A percentile compares a stretch with the other conserved stretches of the same genome.
Conservation (phyloP, 1,284 basidiomycete genomes). For the Trichosporon sp. region DNA sequence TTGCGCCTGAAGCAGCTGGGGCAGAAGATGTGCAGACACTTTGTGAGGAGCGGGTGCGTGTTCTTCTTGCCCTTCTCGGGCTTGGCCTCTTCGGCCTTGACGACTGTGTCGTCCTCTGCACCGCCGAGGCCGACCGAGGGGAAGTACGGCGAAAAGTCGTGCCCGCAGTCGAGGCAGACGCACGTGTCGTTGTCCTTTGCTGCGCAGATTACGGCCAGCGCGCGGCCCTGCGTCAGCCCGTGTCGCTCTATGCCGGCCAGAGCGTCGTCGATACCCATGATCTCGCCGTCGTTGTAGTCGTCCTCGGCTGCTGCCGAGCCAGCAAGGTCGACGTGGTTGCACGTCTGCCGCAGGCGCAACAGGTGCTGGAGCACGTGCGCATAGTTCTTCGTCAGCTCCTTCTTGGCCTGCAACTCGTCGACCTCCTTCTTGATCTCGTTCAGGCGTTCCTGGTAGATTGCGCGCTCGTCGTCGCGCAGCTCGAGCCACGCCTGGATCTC, state of each 20-base stretch:
- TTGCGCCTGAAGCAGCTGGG: conserved; percentile 68
- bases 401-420: conserved; percentile 72
- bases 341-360: conserved; percentile 89
- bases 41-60: conserved; percentile 61
- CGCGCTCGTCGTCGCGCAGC: conserved; percentile 74
- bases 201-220: conserved; percentile 70
- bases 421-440: conserved; percentile 30
- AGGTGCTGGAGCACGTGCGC: conserved; percentile 96
- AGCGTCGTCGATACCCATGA: conserved; percentile 66
- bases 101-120: conserved; percentile 52
- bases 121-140: conserved; percentile 46
- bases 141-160: conserved; percentile 61
- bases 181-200: conserved; percentile 79
- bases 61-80: conserved; percentile 35
- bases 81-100: conserved; percentile 40
- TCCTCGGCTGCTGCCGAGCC: conserved; percentile 50
- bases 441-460: conserved; percentile 80
- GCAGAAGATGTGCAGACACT: conserved; percentile 92
- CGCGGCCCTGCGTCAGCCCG: conserved; percentile 71
- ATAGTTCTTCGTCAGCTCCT: conserved; percentile 87
- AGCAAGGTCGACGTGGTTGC: conserved; percentile 91
- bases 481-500: conserved; percentile 80
- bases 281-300: conserved; percentile 56
- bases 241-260: conserved; percentile 67
- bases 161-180: conserved; percentile 78